Conservation (phyloP, 192 early-diverging fungal species). For the Entomortierella chlamydospora region DNA sequence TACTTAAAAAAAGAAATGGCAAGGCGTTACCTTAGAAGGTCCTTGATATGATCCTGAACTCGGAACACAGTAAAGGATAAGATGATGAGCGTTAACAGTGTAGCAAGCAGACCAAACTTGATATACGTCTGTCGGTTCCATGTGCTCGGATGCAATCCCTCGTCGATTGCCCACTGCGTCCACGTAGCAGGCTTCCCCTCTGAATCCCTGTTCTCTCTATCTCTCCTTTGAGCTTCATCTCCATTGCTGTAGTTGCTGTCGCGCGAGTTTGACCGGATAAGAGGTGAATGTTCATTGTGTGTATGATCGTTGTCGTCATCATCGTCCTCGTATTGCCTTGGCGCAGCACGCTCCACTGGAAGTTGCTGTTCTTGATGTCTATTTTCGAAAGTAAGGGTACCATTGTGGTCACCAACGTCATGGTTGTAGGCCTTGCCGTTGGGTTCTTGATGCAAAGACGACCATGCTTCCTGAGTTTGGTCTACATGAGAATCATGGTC, state of each 20-base stretch:
- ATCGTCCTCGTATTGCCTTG: conserved; percentile 37
- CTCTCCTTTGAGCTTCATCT: neutral
- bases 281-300: conserved; percentile 14
- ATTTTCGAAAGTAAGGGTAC: neutral
- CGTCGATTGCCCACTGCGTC: conserved; percentile 21
- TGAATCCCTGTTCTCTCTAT: neutral
- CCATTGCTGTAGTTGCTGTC: conserved; percentile 12
- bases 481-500: neutral
- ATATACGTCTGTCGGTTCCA: conserved; percentile 42
- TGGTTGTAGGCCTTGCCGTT: neutral
- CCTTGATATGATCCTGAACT: conserved; percentile 59
- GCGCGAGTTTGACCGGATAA: conserved; percentile 14
- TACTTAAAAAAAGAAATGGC: conserved; percentile 1
- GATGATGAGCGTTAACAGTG: conserved; percentile 31
- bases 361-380: neutral
- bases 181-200: conserved; percentile 15
- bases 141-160: conserved; percentile 40
- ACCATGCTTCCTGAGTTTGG: neutral
- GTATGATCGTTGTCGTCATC: conserved; percentile 18
- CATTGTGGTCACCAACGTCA: neutral
- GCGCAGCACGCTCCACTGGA: conserved; percentile 4
- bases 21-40: conserved; percentile 46
- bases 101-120: conserved; percentile 21
- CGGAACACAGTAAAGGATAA: conserved; percentile 52
- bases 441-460: neutral